A percentile compares a stretch with the other conserved stretches of the same genome.
These are phyloP conservation scores for Hamamelis virginiana DNA, from an alignment of 164 flowering plant species.

Conservation along the genomic window DNA sequence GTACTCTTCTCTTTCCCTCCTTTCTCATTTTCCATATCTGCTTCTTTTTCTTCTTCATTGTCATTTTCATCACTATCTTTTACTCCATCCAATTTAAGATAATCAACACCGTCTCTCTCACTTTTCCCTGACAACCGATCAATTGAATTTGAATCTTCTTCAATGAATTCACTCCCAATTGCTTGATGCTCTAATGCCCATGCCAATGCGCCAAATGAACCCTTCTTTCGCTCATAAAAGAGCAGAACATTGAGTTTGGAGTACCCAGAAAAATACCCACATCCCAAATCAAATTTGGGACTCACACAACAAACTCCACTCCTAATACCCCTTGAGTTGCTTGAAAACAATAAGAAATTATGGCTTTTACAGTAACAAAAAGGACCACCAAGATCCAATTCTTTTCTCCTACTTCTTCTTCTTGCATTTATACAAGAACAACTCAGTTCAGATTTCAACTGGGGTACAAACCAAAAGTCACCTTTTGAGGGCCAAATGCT, in stretches of 20 bases:
- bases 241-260: constrained; percentile 20
- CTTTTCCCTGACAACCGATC: constrained; percentile 19
- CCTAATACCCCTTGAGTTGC: constrained; percentile 14
- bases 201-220: constrained; percentile 22
- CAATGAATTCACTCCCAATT: constrained; percentile 24
- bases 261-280: constrained; percentile 19
- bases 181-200: constrained; percentile 46
- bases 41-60: not conserved
- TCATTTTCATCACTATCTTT: constrained; percentile 9
- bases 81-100: constrained; percentile 11
- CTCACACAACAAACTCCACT: constrained; percentile 15
- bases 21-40: not conserved
- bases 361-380: constrained; percentile 13
- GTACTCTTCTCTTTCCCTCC: constrained; percentile 23
- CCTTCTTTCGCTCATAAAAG: constrained; percentile 23
- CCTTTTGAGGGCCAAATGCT: constrained; percentile 40
- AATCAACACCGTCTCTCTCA: constrained; percentile 12
- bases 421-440: constrained; percentile 19
- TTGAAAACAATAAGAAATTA: constrained; percentile 23
- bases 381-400: constrained; percentile 19
- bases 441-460: constrained; percentile 32
- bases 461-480: constrained; percentile 34
- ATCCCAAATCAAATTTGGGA: constrained; percentile 14
- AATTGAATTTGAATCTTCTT: constrained; percentile 21
- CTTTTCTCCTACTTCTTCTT: constrained; percentile 29